These are phyloP conservation scores for Tolypocladium ophioglossoides DNA, from an alignment of 2,329 filamentous ascomycete species.

Conservation along the genomic window DNA sequence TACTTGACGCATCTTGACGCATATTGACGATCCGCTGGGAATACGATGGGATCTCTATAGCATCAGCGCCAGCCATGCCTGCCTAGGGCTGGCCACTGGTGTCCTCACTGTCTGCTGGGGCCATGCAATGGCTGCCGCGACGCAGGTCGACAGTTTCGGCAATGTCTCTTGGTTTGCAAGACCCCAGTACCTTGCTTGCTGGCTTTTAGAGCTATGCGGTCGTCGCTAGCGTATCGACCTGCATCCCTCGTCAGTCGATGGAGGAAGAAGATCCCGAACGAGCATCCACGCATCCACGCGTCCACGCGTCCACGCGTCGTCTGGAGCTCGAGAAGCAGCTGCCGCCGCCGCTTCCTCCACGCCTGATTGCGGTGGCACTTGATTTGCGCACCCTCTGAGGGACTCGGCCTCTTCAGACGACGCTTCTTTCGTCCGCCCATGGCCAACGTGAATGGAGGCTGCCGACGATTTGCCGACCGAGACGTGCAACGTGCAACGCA, in stretches of 20 bases:
- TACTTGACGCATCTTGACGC: background rate
- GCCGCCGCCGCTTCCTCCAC: background rate
- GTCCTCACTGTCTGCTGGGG: background rate
- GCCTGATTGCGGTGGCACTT: background rate
- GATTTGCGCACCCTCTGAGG: background rate
- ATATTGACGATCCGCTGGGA: background rate
- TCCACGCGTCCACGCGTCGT: background rate
- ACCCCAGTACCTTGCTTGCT: background rate
- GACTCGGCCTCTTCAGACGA: background rate
- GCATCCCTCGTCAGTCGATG: background rate
- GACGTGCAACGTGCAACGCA: background rate
- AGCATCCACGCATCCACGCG: too few relatives aligned
- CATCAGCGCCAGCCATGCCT: background rate
- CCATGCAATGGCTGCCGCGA: conserved; percentile 8
- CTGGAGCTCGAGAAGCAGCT: background rate
- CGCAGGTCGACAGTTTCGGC: conserved; percentile 19
- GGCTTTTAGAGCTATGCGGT: background rate
- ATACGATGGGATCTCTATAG: background rate
- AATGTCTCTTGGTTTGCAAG: conserved; percentile 7
- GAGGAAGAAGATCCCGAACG: background rate
- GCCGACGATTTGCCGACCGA: background rate
- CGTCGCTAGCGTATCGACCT: background rate
- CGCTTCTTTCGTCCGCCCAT: background rate
- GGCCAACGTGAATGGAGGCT: background rate
- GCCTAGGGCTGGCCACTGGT: background rate